Evolutionary conservation across 768 basidiomycete genomes (phyloP).

Genomic region (Xanthoconium purpureum): DNA sequence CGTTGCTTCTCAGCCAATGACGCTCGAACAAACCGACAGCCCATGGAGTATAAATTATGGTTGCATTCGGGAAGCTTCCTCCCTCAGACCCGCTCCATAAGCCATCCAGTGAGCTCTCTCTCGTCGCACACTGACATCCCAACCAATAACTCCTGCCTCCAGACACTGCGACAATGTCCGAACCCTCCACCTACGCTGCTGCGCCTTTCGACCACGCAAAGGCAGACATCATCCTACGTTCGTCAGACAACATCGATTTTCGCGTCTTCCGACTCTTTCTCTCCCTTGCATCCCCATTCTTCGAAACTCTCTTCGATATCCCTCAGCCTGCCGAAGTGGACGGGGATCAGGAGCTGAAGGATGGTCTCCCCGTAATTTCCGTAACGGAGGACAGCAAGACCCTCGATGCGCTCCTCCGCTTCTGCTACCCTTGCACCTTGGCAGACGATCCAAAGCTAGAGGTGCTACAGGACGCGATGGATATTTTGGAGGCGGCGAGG

Average conservation of each 20-base stretch:
- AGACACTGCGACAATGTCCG: background rate
- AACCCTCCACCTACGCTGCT: background rate
- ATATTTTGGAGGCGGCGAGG: background rate
- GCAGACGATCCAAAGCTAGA: background rate
- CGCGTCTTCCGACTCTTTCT: background rate
- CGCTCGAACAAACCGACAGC: background rate
- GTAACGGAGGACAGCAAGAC: background rate
- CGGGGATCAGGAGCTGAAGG: background rate
- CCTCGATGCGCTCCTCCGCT: background rate
- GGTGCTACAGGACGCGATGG: background rate
- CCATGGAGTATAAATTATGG: background rate
- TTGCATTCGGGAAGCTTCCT: no score
- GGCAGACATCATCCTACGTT: background rate
- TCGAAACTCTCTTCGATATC: background rate
- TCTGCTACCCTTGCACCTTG: background rate
- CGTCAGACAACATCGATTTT: background rate
- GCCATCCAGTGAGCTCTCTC: background rate
- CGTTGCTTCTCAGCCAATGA: no score
- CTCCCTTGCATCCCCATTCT: background rate
- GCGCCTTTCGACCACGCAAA: background rate
- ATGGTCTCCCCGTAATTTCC: background rate
- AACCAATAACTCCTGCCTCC: background rate
- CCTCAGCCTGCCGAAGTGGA: background rate
- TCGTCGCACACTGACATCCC: background rate
- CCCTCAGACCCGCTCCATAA: background rate